Evolutionary conservation across 108 stramenopile genomes (phyloP), one percentile per base, ranked within the genome.

Genomic region (Discostella stelligeroides): DNA sequence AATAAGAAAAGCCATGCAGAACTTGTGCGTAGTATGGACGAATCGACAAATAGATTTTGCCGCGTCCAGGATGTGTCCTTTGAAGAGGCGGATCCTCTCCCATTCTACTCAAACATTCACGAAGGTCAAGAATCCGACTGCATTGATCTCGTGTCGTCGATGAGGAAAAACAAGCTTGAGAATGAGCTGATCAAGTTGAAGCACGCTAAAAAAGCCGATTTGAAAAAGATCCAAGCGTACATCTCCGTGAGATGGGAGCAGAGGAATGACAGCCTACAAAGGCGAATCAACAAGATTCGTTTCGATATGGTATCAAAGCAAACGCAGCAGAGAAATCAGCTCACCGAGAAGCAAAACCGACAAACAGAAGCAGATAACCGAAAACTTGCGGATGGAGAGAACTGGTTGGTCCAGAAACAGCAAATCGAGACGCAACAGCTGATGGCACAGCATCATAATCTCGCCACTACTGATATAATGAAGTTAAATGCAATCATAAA

Each of bases 81-180:
- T 25, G 47, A 49, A 20, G 46, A 48, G 7, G 68, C 85, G 56
- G 84, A 85, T 59, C 81, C 82, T 20, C 75, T 89, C 21, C 28
- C 37, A 41, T 90, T 90, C 40, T 90, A 80, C 66, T 67, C 72
- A 7, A 69, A 80, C 39, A 84, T 86, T 17, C 86, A 90, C 65
- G 88, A 90, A 63, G 86, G 83, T 21, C 85, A 91, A 67, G 84
- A 88, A 55, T 82, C 75, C 14, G 54, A 56, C 14, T 74, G 45
- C 45, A 28, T 50, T 0, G 46, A 50, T n/a, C 62, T 65, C 18
- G 11, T 41, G 17, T 45, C 65, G 18, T 38, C 54, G 15, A 61
- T 58, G 37, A 27, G 23, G 24, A 62, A 70, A 48, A 59, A 80
- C 38, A 25, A 38, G 28, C 40, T 80, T 11, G 43, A 76, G 23